Evolutionary conservation across 2,329 filamentous ascomycete genomes (phyloP), one percentile per base, ranked within the genome.

Genomic region (Thelonectria olida): DNA sequence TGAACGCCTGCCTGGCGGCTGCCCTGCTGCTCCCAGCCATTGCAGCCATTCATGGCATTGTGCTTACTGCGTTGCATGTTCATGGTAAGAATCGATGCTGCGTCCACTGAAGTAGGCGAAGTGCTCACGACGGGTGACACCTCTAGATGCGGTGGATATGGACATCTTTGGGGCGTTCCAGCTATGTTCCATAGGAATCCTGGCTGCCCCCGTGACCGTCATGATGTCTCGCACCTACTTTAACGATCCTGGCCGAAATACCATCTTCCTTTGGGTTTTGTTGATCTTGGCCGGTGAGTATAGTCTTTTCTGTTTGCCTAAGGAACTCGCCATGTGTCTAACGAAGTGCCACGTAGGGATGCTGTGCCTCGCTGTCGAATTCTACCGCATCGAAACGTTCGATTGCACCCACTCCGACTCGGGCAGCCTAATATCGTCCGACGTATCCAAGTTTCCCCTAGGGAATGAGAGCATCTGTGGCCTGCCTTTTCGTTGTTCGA

Each of bases 151-250:
- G 13, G 82, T 90, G 13, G 88, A 91, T 67, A 85, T 91, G 83
- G 89, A 91, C 66, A 79, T 91, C 4, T 91, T 85, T 58, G 89
- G 89, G 1, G 87, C 88, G 8, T 90, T 91, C 63, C 89, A 91
- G 65, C 72, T 90, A 0, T 91, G 88, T 60, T 82, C 88, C 0
- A 88, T 91, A 36, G 88, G 87, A 12, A 87, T 90, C 15, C 67
- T 91, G 4, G 85, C 87, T 1, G 88, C 86, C 4, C 89, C 88
- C 0, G 80, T 88, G 0, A 89, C 88, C 0, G 87, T 88, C 20
- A 81, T 83, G 62, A 73, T 88, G 42, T 90, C 88, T 2, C 76
- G 76, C 15, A 91, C 88, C 0, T 91, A 91, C 69, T 90, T 90
- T 70, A 80, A 86, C 53, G 82, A 85, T 20, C 85, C 85, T 0